phyloP scores from a whole-genome alignment of 768 basidiomycete genomes.

The Tricholoma sp. region DNA sequence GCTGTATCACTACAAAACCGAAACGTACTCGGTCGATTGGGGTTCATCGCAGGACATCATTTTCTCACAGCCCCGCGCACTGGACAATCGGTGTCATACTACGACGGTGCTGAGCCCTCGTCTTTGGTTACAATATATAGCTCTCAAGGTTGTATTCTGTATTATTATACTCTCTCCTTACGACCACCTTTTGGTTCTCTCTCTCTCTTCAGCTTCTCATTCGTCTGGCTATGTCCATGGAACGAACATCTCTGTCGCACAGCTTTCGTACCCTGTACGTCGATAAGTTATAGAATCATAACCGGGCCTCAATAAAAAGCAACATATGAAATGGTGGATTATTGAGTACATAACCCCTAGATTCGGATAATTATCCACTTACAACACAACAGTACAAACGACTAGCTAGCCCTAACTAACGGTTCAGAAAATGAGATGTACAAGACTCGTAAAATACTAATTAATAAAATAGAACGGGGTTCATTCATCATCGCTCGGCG shows the following conservation, averaged over 20 bases:
- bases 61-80: not conserved
- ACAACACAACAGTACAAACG: constrained; percentile 2
- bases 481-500: constrained; percentile 71
- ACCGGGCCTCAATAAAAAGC: not conserved
- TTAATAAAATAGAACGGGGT: not conserved
- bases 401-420: constrained; percentile 1
- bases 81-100: not conserved
- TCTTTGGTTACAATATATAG: not conserved
- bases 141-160: not conserved
- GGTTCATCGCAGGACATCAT: not conserved
- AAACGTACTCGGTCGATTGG: not conserved
- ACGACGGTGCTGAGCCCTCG: not conserved
- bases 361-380: not conserved
- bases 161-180: not conserved
- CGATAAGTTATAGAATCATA: no score
- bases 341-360: not conserved
- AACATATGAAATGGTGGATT: not conserved
- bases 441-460: not conserved
- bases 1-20: not conserved
- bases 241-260: no score
- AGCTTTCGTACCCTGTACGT: no score
- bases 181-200: not conserved
- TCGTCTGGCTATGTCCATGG: no score
- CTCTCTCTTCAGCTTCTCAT: no score
- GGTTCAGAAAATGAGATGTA: constrained; percentile 2